Evolutionary conservation across 768 basidiomycete genomes (phyloP), one percentile per base, ranked within the genome.

Genomic region (Calocera viscosa): DNA sequence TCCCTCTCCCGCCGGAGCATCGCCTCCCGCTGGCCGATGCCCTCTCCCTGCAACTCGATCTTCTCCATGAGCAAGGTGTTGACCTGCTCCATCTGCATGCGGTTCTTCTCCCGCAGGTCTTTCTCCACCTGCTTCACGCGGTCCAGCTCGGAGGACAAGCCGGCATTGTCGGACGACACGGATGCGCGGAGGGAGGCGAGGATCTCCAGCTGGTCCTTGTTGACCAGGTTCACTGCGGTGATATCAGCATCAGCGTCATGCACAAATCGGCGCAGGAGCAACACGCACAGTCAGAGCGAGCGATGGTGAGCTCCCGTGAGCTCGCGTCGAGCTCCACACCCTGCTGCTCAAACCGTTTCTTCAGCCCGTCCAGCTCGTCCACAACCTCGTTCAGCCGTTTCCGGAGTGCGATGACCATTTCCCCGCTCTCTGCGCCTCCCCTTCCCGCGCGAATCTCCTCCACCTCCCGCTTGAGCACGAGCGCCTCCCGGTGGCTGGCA

Each of bases 121-220:
- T 81, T 84, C 72, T 91, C 83, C 71, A 87, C 83, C 66, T 83
- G 83, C 72, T 82, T 83, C 43, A 92, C 75, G 38, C 80, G 80
- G 30, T 81, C 81, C 38, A 89, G 75, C 66, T 94, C 89, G 1
- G 77, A 78, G 72, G 90, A 89, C 11, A 94, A 81, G 16, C 79
- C 83, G 14, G 81, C 81, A 75, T 93, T 93, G 76, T 97, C 94
- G 73, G 90, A 87, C 73, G 87, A 88, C 47, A 95, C 90, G 1
- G 90, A 92, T 67, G 92, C 91, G 43, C 94, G 86, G 30, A 96
- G 78, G 5, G 86, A 86, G 1, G 86, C 82, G 34, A 98, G 85
- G 67, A 94, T 92, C 65, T 94, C 94, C 24, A 94, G 79, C 74
- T 97, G 92, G 73, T 96, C 93, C 74, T 91, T 92, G 79, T 93